These are phyloP conservation scores for Esteya vermicola DNA, from an alignment of 2,329 filamentous ascomycete genomes.

Conservation along the genomic window DNA sequence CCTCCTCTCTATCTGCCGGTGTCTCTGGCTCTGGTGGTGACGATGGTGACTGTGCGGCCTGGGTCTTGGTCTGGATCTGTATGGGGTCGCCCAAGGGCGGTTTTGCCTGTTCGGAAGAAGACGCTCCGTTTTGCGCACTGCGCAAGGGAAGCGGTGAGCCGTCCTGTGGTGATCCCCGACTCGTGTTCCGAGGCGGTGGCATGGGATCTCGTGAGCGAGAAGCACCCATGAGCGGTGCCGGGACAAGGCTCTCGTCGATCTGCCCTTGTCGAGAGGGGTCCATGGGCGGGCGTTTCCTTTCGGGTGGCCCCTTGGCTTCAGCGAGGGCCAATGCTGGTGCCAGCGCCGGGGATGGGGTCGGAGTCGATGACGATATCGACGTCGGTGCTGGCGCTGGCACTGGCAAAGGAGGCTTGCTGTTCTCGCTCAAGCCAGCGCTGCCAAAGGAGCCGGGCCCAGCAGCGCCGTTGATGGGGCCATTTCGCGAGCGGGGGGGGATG, in stretches of 20 bases:
- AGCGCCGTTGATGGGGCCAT: constrained; percentile 19
- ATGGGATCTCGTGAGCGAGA: constrained; percentile 28
- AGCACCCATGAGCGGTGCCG: constrained; percentile 42
- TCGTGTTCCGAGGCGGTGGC: constrained; percentile 31
- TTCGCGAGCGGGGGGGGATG: constrained; percentile 35
- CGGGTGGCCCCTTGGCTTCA: constrained; percentile 40
- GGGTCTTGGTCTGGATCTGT: no score
- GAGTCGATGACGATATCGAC: no score
- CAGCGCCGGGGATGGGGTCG: background rate
- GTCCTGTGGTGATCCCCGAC: no score
- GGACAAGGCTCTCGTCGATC: constrained; percentile 38
- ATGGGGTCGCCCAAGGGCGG: no score
- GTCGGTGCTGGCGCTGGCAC: constrained; percentile 1
- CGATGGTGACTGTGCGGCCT: constrained; percentile 10
- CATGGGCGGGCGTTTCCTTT: constrained; percentile 54
- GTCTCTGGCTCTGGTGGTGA: constrained; percentile 6
- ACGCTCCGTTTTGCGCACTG: constrained; percentile 5
- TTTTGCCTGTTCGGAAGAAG: no score
- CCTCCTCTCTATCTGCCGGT: background rate
- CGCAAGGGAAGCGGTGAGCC: constrained; percentile 1
- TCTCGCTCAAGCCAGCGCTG: no score
- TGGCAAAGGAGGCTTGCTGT: background rate
- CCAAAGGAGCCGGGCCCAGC: constrained; percentile 12
- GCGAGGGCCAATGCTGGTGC: background rate
- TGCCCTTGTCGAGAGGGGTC: constrained; percentile 35